Percentiles rank a stretch among this genome's conserved stretches.
Evolutionary conservation across 495 filamentous ascomycete species (phyloP).

Genomic region (Aspergillus nanangensis): DNA sequence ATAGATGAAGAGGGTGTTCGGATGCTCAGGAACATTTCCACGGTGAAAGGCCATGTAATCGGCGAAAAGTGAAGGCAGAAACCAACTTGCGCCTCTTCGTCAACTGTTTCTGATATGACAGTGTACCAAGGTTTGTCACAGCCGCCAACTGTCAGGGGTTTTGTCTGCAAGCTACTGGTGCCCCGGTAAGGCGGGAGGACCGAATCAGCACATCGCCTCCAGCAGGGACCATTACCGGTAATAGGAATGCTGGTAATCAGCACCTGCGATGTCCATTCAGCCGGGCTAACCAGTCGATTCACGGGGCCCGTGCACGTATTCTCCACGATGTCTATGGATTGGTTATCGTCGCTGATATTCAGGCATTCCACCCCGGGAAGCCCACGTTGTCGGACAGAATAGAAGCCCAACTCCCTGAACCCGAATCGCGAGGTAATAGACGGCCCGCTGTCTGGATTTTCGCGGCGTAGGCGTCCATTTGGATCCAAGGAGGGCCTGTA

Average conservation of each 20-base stretch:
- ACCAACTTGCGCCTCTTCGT: conserved; percentile 48
- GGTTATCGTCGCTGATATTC: conserved; percentile 44
- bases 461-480: conserved; percentile 28
- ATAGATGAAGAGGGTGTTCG: conserved; percentile 33
- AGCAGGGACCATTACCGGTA: conserved; percentile 46
- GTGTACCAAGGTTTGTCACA: conserved; percentile 30
- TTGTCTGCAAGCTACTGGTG: conserved; percentile 25
- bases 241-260: conserved; percentile 54
- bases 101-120: conserved; percentile 49
- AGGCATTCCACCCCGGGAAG: conserved; percentile 50
- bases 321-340: conserved; percentile 43
- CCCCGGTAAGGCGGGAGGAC: conserved; percentile 37
- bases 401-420: conserved; percentile 52
- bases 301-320: conserved; percentile 43
- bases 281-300: conserved; percentile 23
- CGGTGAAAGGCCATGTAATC: conserved; percentile 17
- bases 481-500: conserved; percentile 56
- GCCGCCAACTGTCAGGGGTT: conserved; percentile 15
- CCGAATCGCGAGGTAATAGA: conserved; percentile 52
- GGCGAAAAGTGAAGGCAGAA: conserved; percentile 47
- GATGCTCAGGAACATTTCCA: conserved; percentile 24
- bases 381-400: conserved; percentile 53
- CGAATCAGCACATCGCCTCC: conserved; percentile 42
- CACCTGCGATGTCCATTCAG: conserved; percentile 38
- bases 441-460: conserved; percentile 37